A percentile compares a stretch with the other conserved stretches of the same genome.
phyloP scores from a whole-genome alignment of 768 basidiomycete genomes.

The Lepiota brunneoincarnata region DNA sequence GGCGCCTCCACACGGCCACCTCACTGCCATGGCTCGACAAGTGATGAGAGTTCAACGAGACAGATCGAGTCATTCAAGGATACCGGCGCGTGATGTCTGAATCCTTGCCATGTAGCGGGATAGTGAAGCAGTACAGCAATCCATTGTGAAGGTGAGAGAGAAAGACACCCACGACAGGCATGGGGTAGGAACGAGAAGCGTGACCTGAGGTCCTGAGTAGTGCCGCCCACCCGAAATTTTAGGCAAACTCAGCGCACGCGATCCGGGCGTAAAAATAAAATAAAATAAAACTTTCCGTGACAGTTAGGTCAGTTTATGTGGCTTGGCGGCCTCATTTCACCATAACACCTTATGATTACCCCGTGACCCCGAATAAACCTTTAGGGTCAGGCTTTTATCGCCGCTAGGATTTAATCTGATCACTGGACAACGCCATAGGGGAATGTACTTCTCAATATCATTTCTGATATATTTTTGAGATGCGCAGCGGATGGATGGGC shows the following conservation, averaged over 20 bases:
- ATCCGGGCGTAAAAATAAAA: slow-evolving; percentile 7
- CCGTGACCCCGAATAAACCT: background rate
- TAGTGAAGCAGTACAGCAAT: background rate
- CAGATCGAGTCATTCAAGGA: background rate
- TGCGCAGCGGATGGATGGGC: too few species aligned
- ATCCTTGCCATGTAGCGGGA: background rate
- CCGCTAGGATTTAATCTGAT: too few species aligned
- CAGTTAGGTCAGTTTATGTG: background rate
- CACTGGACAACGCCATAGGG: too few species aligned
- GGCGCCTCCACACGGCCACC: background rate
- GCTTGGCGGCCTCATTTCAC: background rate
- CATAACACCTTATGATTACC: background rate
- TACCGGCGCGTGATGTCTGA: background rate
- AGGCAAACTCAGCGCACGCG: slow-evolving; percentile 2
- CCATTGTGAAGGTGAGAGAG: slow-evolving; percentile 5
- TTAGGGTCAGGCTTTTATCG: background rate
- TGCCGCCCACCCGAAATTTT: slow-evolving; percentile 3
- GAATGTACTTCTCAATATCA: too few species aligned
- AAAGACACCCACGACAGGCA: background rate
- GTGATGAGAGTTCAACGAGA: slow-evolving; percentile 1
- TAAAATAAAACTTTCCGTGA: slow-evolving; percentile 8
- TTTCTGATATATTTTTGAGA: too few species aligned
- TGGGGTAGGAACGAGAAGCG: slow-evolving; percentile 12
- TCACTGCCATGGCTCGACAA: background rate
- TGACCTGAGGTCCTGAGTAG: slow-evolving; percentile 12